A percentile compares a stretch with the other conserved stretches of the same genome.
phyloP scores from a whole-genome alignment of 495 filamentous ascomycete genomes.

The Podospora pseudopauciseta region DNA sequence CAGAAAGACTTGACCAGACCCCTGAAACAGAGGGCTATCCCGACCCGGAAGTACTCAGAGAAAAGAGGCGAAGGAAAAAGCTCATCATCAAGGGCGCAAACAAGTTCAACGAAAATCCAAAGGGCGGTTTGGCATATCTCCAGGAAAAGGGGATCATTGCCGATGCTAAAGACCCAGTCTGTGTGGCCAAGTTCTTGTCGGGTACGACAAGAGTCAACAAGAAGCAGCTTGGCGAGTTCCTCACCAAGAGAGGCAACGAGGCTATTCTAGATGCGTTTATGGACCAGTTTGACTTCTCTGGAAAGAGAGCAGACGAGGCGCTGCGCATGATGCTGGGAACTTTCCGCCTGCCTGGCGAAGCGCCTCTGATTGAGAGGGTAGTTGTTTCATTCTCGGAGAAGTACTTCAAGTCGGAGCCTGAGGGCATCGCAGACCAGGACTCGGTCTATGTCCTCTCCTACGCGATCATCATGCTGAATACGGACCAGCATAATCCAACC shows the following conservation, averaged over 20 bases:
- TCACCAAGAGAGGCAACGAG: slow-evolving; percentile 86
- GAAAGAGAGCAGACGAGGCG: slow-evolving; percentile 84
- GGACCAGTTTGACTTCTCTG: slow-evolving; percentile 77
- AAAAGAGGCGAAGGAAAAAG: slow-evolving; percentile 74
- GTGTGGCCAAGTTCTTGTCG: slow-evolving; percentile 76
- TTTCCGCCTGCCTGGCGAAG: slow-evolving; percentile 95
- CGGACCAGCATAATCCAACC: slow-evolving; percentile 92
- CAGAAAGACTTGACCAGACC: slow-evolving; percentile 75
- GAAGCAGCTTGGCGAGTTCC: slow-evolving; percentile 82
- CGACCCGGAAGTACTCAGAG: slow-evolving; percentile 57
- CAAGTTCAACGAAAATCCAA: slow-evolving; percentile 94
- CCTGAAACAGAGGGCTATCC: slow-evolving; percentile 64
- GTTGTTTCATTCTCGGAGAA: slow-evolving; percentile 80
- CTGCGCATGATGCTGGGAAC: slow-evolving; percentile 79
- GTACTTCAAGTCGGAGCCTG: slow-evolving; percentile 68
- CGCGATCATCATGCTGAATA: slow-evolving; percentile 93
- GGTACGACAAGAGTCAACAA: slow-evolving; percentile 87
- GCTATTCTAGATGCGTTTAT: slow-evolving; percentile 78
- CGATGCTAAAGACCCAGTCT: slow-evolving; percentile 63
- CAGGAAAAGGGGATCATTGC: slow-evolving; percentile 79
- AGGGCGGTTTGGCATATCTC: slow-evolving; percentile 82
- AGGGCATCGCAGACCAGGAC: slow-evolving; percentile 81
- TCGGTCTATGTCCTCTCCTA: slow-evolving; percentile 89
- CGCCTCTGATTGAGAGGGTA: slow-evolving; percentile 88
- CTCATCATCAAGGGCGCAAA: slow-evolving; percentile 81